phyloP scores from a whole-genome alignment of 2,329 filamentous ascomycete genomes.

The Fusarium dimerum region DNA sequence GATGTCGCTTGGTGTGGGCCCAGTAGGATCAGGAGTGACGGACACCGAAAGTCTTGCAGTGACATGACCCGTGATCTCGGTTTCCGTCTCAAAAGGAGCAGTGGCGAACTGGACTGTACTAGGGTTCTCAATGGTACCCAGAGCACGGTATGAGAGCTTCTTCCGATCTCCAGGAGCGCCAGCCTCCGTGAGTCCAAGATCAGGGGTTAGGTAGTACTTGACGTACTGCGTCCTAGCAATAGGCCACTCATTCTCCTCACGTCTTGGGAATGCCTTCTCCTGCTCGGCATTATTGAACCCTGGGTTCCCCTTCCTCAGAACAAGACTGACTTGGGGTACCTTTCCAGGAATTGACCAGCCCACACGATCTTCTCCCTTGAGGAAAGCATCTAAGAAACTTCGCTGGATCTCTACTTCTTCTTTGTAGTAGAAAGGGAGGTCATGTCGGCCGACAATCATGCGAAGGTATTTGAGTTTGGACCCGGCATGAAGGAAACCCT shows the following conservation, averaged over 20 bases:
- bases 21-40: conserved; percentile 53
- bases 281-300: conserved; percentile 65
- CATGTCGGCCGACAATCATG: conserved; percentile 69
- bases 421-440: conserved; percentile 71
- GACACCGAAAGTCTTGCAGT: conserved; percentile 66
- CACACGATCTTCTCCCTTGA: conserved; percentile 64
- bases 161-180: conserved; percentile 15
- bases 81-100: conserved; percentile 59
- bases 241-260: conserved; percentile 66
- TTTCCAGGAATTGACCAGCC: conserved; percentile 62
- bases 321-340: conserved; percentile 59
- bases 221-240: conserved; percentile 66
- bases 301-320: conserved; percentile 65
- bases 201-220: conserved; percentile 57
- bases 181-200: conserved; percentile 37
- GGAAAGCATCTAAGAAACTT: conserved; percentile 69
- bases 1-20: conserved; percentile 49
- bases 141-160: conserved; percentile 58
- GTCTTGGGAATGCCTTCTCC: conserved; percentile 56
- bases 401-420: conserved; percentile 68
- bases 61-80: conserved; percentile 70
- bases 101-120: conserved; percentile 60
- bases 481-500: conserved; percentile 64
- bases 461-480: conserved; percentile 69
- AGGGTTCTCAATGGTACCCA: conserved; percentile 57